Base-by-base conservation (phyloP, 164 flowering plant species). In the Santalum album region DNA sequence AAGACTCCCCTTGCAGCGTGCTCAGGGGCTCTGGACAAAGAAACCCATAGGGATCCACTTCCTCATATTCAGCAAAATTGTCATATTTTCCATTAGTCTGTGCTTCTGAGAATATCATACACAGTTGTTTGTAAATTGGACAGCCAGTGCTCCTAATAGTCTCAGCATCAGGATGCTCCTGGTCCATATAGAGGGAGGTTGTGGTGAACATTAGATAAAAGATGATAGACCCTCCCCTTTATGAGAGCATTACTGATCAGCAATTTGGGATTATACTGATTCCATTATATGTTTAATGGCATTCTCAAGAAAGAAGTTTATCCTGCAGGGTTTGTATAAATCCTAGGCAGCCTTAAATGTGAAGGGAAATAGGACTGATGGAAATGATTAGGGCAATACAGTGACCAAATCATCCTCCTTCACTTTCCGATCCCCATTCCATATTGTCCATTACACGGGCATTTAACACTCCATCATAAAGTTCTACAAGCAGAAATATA, bases 91-190 rank as follows among this genome's bases (percentile, higher is more conserved):
- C 76, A 61, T 66, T 60, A n/a, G 56, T 36, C 3, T 52, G 59
- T n/a, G 70, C 32, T 23, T 68, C 80, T 36, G 74, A 56, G 52
- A 77, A 80, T 60, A 80, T 68, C 1, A 34, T 53, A 58, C 79
- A 60, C 4, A 78, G 66, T 54, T 74, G 75, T 59, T 62, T 65
- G 72, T 69, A 80, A 25, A 73, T 32, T 16, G 80, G 68, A 54
- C 82, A 75, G 26, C 80, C 86, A 57, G 35, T 60, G 29, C 40
- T 60, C 59, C 64, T 80, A 27, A 80, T 32, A 10, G 60, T 46
- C 43, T 78, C 82, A 14, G 77, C 74, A 60, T 80, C 86, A 14
- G 86, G 82, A 53, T 75, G 74, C 23, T 53, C 82, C 82, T 78
- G 63, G 53, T 17, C 1, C 10, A 18, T 3, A 29, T 9, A 25